A percentile compares a stretch with the other conserved stretches of the same genome.
These are phyloP conservation scores for Calonectria hawksworthii DNA, from an alignment of 2,329 filamentous ascomycete genomes.

Conservation along the genomic window DNA sequence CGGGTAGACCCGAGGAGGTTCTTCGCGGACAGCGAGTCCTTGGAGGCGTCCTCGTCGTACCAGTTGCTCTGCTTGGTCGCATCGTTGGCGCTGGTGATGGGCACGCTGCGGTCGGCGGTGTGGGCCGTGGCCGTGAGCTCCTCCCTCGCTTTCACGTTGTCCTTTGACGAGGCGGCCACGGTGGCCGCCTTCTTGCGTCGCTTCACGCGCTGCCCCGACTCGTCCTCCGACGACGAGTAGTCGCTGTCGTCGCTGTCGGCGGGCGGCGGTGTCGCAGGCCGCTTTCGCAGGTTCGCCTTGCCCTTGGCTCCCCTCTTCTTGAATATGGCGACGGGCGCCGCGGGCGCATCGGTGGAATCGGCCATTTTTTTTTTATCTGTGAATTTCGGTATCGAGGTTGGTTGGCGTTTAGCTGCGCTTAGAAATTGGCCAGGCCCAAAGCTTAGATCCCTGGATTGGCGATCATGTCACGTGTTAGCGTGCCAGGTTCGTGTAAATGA, in stretches of 20 bases:
- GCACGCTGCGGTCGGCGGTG: slow-evolving; percentile 72
- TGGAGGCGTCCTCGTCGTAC: slow-evolving; percentile 84
- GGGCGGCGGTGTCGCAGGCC: slow-evolving; percentile 82
- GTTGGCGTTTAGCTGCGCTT: not conserved
- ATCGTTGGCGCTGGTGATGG: slow-evolving; percentile 80
- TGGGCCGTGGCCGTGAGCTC: slow-evolving; percentile 68
- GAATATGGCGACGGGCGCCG: slow-evolving; percentile 76
- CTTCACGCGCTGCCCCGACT: slow-evolving; percentile 83
- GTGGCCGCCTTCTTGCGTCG: slow-evolving; percentile 77
- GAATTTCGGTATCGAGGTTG: not conserved
- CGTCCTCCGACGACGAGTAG: slow-evolving; percentile 82
- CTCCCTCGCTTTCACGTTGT: slow-evolving; percentile 48
- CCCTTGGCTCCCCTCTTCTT: slow-evolving; percentile 87
- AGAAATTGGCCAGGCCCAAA: not conserved
- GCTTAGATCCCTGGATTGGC: not conserved
- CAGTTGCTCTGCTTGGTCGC: slow-evolving; percentile 92
- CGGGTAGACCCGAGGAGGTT: slow-evolving; percentile 72
- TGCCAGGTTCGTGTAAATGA: not conserved
- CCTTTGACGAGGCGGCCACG: slow-evolving; percentile 75
- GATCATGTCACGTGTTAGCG: not conserved
- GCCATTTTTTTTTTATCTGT: slow-evolving; percentile 35
- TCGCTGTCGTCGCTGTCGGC: slow-evolving; percentile 71
- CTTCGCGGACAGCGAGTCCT: slow-evolving; percentile 61
- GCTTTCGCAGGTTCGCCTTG: slow-evolving; percentile 85
- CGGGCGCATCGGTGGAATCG: slow-evolving; percentile 42